Base-by-base conservation (phyloP, 1,139 yeast genomes). In the Kazachstania sp. region DNA sequence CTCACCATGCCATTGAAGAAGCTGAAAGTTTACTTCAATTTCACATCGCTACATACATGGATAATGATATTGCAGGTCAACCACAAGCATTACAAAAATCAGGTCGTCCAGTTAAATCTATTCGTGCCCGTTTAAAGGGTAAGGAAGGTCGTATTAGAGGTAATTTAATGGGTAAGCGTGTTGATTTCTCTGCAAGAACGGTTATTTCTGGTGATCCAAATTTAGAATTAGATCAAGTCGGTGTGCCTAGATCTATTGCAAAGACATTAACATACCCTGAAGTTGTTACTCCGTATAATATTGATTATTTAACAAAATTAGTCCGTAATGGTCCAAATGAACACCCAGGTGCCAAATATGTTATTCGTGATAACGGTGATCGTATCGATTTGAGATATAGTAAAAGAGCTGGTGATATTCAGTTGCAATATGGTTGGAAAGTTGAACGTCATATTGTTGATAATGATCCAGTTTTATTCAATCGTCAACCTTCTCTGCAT, bases 21-120 rank as follows among this genome's bases (percentile, higher is more conserved):
- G 92, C 94, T 63, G 98, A 94, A 66, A 86, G 95, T 39, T 77
- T 94, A 58, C 74, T 94, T 51, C 99, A 94, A 65, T 94, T 88
- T 68, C 98, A 92, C 63, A 97, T 94, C 44, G 98, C 99, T n/a
- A 92, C 99, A 1, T 92, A 92, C 67, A 92, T 92, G 99, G 98
- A 92, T 71, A 92, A 92, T 65, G 98, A 92, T 71, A 92, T 92
- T 70, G 98, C 98, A n/a, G 98, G 99, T 53, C 98, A 92, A 70
- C 99, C 98, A 0, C 98, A 92, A 68, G 98, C 99, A 37, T 77
- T 92, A 54, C 99, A 94, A 66, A 94, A 94, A 69, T 87, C 97
- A 44, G 99, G 98, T 49, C 86, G 98, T 71, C 98, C 99, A 8
- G 95, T 94, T 54, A 94, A 92, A 68, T 87, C 97, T 42, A 94